Conservation (phyloP, 495 filamentous ascomycete species). For the Geoglossum glabrum region DNA sequence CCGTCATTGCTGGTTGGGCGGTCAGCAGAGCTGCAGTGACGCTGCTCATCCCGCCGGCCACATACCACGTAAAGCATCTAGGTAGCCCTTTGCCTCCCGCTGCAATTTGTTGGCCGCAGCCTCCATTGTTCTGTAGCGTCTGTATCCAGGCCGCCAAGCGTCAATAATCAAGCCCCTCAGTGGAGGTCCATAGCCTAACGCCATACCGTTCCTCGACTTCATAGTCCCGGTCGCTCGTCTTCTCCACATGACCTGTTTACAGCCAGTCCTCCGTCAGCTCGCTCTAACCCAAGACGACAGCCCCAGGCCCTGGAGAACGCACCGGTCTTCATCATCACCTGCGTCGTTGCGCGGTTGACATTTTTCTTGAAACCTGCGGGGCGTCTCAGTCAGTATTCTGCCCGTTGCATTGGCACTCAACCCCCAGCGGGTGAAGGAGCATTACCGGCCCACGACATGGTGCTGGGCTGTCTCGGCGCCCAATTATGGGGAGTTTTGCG, state of each 20-base stretch:
- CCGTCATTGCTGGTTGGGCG: conserved; percentile 63
- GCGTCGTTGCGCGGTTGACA: conserved; percentile 93
- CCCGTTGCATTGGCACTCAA: not conserved
- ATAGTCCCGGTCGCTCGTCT: conserved; percentile 95
- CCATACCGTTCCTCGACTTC: conserved; percentile 83
- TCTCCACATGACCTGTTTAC: conserved; percentile 69
- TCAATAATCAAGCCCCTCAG: not conserved
- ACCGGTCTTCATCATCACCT: conserved; percentile 99
- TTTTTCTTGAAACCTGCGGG: conserved; percentile 87
- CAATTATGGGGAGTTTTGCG: not conserved
- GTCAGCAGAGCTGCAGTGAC: not conserved
- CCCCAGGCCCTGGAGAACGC: conserved; percentile 7
- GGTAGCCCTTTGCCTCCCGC: conserved; percentile 92
- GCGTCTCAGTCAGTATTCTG: not conserved
- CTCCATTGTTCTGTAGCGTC: conserved; percentile 92
- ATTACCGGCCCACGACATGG: conserved; percentile 47
- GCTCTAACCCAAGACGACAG: not conserved
- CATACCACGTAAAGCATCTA: conserved; percentile 82
- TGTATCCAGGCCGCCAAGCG: conserved; percentile 14
- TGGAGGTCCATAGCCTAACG: not conserved
- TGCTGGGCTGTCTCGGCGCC: conserved; percentile 11
- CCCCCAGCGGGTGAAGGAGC: not conserved
- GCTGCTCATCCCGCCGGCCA: not conserved
- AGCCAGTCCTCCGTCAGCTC: not conserved
- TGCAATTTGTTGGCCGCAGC: conserved; percentile 76